Base-by-base conservation (phyloP, 2,329 filamentous ascomycete species). In the Colletotrichum tamarilloi region DNA sequence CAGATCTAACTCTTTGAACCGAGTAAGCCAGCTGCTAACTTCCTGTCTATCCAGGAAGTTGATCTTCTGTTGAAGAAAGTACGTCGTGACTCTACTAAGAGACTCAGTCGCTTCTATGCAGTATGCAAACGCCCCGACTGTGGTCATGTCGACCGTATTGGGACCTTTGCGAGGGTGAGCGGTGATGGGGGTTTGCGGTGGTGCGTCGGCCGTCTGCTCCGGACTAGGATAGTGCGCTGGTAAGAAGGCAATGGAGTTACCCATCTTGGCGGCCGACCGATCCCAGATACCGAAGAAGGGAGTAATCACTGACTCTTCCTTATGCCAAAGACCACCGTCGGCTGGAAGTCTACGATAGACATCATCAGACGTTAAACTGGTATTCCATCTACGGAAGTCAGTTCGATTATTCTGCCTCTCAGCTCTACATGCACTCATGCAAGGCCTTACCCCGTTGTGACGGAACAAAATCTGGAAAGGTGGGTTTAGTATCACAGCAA, bases 1-100 rank as follows among this genome's bases (percentile, higher is more conserved):
- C 0, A 87, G 74, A 72, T 87, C 86, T 2, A 87, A 75, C 71
- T 87, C 85, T 49, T 87, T 87, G 77, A 87, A 87, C 8, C 85
- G 77, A 5, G 81, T 85, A 3, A 87, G 77, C 85, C 84, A 87
- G 49, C 81, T 80, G 5, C 82, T 78, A n/a, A 86, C 80, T 49
- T 85, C 81, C 5, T 84, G 81, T 0, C 81, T 78, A 65, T 85
- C 80, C 5, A 76, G 74, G 11, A 84, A 79, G 67, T 87, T 80
- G 35, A 87, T 80, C 9, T 78, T 78, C 64, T 86, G 84, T 58
- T 85, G 84, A 0, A 87, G 78, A 59, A 87, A 87, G 70, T 83
- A 86, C 0, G 80, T 84, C 0, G 80, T 86, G 1, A 87, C 83
- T 0, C 82, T 81, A 58, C 84, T 86, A 5, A 87, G 76, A 0